Percentiles rank a stretch among this genome's conserved stretches.
phyloP scores from a whole-genome alignment of 1,284 basidiomycete genomes.

The Gomphus bonarii region DNA sequence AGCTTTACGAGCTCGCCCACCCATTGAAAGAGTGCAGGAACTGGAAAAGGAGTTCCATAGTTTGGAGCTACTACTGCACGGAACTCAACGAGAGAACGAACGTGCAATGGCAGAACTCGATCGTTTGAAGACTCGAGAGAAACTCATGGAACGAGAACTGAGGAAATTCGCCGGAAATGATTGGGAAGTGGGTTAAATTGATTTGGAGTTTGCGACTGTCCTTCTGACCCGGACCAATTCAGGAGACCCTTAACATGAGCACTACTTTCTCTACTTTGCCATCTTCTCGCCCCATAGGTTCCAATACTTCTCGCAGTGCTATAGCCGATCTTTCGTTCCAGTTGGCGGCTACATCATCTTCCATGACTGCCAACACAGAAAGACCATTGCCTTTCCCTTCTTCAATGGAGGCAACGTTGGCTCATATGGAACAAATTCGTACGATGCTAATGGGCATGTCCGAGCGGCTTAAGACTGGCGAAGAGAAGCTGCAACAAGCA shows the following conservation, averaged over 20 bases:
- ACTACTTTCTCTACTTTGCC: slow-evolving; percentile 3
- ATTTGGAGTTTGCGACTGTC: neutral
- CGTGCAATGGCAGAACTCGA: slow-evolving; percentile 67
- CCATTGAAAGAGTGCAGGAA: slow-evolving; percentile 49
- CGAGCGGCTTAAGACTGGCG: slow-evolving; percentile 52
- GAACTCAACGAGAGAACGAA: slow-evolving; percentile 70
- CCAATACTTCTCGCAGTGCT: neutral
- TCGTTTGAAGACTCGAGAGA: slow-evolving; percentile 51
- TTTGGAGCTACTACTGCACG: slow-evolving; percentile 58
- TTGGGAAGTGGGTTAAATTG: slow-evolving; percentile 50
- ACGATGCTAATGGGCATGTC: slow-evolving; percentile 69
- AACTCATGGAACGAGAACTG: slow-evolving; percentile 61
- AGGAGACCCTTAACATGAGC: slow-evolving; percentile 9
- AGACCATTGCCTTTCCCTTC: slow-evolving; percentile 18
- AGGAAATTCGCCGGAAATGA: slow-evolving; percentile 58
- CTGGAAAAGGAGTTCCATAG: slow-evolving; percentile 61
- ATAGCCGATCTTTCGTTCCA: slow-evolving; percentile 1
- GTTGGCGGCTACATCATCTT: slow-evolving; percentile 10
- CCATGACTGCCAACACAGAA: slow-evolving; percentile 13
- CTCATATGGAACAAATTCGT: slow-evolving; percentile 61
- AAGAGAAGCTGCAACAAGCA: slow-evolving; percentile 49
- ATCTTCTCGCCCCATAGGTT: neutral
- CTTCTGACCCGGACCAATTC: neutral
- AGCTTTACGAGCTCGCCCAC: slow-evolving; percentile 52
- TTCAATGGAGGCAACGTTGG: slow-evolving; percentile 26